Evolutionary conservation across 1,139 yeast genomes (phyloP), one percentile per base, ranked within the genome.

Genomic region (Diutina ranongensis): DNA sequence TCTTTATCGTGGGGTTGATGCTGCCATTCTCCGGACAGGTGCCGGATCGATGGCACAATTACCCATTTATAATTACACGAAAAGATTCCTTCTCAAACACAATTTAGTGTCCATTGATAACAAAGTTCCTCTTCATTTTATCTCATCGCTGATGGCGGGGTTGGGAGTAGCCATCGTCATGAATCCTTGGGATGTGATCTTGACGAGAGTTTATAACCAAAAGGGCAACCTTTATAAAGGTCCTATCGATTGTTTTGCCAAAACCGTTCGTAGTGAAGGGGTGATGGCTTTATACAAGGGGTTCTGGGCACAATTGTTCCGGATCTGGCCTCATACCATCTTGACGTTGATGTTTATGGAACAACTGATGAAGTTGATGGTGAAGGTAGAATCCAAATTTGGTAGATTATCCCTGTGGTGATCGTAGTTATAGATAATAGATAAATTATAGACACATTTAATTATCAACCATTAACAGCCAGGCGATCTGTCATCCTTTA

Each of bases 161-260:
- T 64, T 88, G 45, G 97, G 35, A 20, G 16, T 40, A 28, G 92
- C 94, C 46, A 71, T 89, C 33, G 96, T 86, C 35, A 89, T 94
- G 97, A 89, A 88, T 61, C 97, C 97, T 16, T 87, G 95, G 80
- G 98, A 92, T 62, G 97, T 92, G 46, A 76, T 92, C 47, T 71
- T 92, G 65, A 92, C 98, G 1, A 76, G 98, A 66, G 83, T 94
- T 63, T 92, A 89, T 65, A 92, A 92, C 63, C 97, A 92, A 62
- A 86, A 82, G 63, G 96, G 96, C 35, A 76, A 85, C 56, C 74
- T 84, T 49, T 92, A 92, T 65, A 74, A 68, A 49, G 95, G 94
- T 3, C 95, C 96, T 1, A 56, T 88, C 20, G 98, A 92, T 63
- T 92, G 98, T 67, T 69, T 88, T 49, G 58, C 77, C 49, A 89